Percentiles rank a stretch among this genome's conserved stretches.
Conservation (phyloP, 176 grass and related monocot genomes). For the Tillandsia fasciculata region DNA sequence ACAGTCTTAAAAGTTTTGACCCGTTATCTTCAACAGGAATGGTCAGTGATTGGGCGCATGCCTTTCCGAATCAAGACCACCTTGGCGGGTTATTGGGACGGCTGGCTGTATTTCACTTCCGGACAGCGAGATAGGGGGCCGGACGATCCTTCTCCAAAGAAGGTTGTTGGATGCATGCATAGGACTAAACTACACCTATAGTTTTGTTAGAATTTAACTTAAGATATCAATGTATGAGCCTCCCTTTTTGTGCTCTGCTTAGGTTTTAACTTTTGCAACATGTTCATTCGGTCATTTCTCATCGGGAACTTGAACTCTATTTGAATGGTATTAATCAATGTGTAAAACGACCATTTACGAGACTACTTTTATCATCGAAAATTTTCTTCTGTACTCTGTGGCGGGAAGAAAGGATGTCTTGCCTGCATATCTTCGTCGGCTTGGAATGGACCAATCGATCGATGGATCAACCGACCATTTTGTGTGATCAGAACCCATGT, state of each 20-base stretch:
- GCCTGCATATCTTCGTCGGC: no score
- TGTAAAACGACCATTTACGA: no score
- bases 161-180: conserved; percentile 68
- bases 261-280: neutral
- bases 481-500: no score
- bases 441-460: no score
- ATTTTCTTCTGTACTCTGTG: no score
- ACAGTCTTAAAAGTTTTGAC: neutral
- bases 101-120: conserved; percentile 83
- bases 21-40: conserved; percentile 35
- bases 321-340: no score
- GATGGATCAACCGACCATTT: no score
- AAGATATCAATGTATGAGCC: neutral
- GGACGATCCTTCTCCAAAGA: conserved; percentile 62
- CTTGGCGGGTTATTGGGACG: conserved; percentile 66
- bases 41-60: conserved; percentile 67
- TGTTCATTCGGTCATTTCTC: neutral
- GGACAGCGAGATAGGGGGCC: conserved; percentile 71
- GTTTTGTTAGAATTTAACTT: neutral
- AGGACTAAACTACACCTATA: conserved; percentile 49
- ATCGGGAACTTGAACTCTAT: no score
- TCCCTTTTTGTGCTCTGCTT: neutral
- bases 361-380: no score
- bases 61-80: conserved; percentile 76
- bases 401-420: no score